These are phyloP conservation scores for Urostyla sp. DNA, from an alignment of 73 alveolate species.

Conservation along the genomic window DNA sequence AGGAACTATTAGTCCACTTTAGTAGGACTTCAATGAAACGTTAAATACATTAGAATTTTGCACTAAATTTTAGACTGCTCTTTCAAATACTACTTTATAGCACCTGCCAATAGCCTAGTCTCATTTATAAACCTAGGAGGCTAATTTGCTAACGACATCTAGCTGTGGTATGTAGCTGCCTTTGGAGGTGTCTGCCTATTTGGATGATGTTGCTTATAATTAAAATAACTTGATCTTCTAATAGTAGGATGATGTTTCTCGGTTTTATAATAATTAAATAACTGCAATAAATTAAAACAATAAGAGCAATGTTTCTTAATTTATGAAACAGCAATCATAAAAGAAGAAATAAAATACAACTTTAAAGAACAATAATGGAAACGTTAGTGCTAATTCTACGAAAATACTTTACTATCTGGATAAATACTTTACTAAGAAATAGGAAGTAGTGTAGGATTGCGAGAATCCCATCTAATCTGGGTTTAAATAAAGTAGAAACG, in stretches of 20 bases:
- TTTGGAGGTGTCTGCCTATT: conserved; percentile 26
- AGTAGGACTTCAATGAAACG: conserved; percentile 8
- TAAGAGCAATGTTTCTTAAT: neutral
- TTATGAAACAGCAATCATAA: neutral
- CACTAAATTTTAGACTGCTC: conserved; percentile 27
- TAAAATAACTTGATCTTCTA: too few relatives aligned
- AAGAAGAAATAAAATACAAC: neutral
- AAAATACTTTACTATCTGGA: conserved; percentile 25
- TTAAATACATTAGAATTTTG: conserved; percentile 35
- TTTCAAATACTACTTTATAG: neutral
- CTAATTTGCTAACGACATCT: neutral
- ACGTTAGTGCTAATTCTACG: conserved; percentile 6
- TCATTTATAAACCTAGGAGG: conserved; percentile 15
- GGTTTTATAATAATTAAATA: neutral
- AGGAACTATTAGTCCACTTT: neutral
- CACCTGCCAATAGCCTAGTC: neutral
- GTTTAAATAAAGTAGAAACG: neutral
- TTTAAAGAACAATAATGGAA: neutral
- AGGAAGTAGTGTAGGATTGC: neutral
- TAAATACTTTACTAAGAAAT: neutral
- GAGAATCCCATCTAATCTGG: neutral
- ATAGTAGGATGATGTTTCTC: neutral
- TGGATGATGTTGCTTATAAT: too few relatives aligned
- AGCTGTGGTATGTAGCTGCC: conserved; percentile 43
- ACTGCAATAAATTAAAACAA: neutral